These are phyloP conservation scores for Fusarium citri DNA, from an alignment of 2,329 filamentous ascomycete genomes.

Conservation along the genomic window DNA sequence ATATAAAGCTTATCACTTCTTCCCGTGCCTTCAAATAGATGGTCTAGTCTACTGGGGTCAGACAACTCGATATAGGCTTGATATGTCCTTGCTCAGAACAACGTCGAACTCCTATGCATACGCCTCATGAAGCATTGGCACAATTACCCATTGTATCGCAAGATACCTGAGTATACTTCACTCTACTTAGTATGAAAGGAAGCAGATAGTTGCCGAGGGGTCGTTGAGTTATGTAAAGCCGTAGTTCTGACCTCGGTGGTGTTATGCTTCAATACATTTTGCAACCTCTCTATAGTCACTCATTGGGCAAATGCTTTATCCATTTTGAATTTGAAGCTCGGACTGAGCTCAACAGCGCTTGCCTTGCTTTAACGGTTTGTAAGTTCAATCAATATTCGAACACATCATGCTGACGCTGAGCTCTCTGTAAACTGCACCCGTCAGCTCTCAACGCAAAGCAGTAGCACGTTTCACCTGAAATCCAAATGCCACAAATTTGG, in stretches of 20 bases:
- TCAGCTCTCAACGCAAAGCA: neutral
- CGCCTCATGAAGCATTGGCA: neutral
- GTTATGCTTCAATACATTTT: neutral
- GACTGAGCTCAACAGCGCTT: neutral
- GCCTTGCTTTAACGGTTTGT: neutral
- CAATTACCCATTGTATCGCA: neutral
- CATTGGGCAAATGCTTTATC: neutral
- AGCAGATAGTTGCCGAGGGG: neutral
- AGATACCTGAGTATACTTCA: neutral
- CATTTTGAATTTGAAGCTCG: neutral
- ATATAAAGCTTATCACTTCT: neutral
- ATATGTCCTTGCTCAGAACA: neutral
- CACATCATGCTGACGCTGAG: neutral
- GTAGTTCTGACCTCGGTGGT: neutral
- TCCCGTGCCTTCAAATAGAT: neutral
- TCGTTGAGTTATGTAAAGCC: neutral
- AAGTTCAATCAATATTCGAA: neutral
- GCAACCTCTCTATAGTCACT: neutral
- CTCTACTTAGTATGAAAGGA: neutral
- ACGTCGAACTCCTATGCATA: neutral
- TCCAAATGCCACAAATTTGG: neutral
- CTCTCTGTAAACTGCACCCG: neutral
- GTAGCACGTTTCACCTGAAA: neutral
- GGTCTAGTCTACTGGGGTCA: neutral
- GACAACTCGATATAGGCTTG: neutral